A percentile compares a stretch with the other conserved stretches of the same genome.
These are phyloP conservation scores for Geotrichum macrosporum DNA, from an alignment of 1,139 yeast genomes.

Conservation along the genomic window DNA sequence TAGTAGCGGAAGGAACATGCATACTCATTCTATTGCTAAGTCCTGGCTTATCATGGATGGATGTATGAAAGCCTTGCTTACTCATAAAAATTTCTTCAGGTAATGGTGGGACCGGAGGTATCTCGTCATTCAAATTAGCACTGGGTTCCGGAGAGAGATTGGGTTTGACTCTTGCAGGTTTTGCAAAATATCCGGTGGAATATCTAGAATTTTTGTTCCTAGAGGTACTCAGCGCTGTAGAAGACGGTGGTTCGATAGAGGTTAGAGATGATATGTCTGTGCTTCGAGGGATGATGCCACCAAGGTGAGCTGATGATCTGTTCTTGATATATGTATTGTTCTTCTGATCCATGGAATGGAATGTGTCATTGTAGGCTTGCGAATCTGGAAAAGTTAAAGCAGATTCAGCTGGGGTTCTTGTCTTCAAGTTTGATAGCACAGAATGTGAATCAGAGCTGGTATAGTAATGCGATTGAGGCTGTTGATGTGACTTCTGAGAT, in stretches of 20 bases:
- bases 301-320: constrained; percentile 2
- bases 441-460: no score
- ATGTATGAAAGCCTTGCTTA: constrained; percentile 6
- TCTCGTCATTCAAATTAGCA: constrained; percentile 13
- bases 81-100: constrained; percentile 20
- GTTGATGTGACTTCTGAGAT: no score
- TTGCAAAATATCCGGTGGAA: constrained; percentile 10
- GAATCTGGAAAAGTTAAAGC: no score
- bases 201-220: constrained; percentile 11
- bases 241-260: constrained; percentile 1
- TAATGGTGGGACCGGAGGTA: constrained; percentile 22
- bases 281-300: constrained; percentile 9
- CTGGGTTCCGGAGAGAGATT: constrained; percentile 20
- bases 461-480: no score
- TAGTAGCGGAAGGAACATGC: constrained; percentile 9
- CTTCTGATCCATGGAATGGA: background rate
- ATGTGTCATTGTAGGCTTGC: no score
- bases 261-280: constrained; percentile 9
- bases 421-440: no score
- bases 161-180: constrained; percentile 12
- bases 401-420: no score
- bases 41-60: background rate
- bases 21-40: constrained; percentile 11
- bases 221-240: background rate
- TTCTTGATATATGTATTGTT: background rate